Evolutionary conservation across 2,329 filamentous ascomycete genomes (phyloP), one percentile per base, ranked within the genome.

Genomic region (Amauroascus niger): DNA sequence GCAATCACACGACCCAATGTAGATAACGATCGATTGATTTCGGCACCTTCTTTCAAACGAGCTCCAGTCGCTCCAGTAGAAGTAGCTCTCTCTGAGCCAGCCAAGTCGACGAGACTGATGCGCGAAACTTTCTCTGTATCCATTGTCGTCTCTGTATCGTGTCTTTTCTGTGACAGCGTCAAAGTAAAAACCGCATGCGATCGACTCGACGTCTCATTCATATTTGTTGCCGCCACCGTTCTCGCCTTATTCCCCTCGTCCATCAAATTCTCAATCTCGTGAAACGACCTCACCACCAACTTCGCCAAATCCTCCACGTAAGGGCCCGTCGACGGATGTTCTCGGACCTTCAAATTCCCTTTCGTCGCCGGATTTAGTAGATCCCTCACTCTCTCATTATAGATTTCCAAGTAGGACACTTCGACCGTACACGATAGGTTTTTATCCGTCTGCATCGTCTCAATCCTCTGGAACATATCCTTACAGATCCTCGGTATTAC

Each of bases 171-270:
- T 0, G 89, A 95, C 45, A 98, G 76, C 65, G 91, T 97, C 52
- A 98, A 76, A 18, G 94, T 98, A 68, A 98, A 98, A 49, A 98
- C 94, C 39, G 93, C 93, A 70, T 98, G 93, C 67, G 91, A 97
- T 76, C 93, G 85, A 79, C 89, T 95, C 56, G 89, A 96, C 0
- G 94, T 98, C 71, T 97, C 93, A 76, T 98, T 98, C 93, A 98
- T 98, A 79, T 97, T 98, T 37, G 93, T 98, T 6, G 93, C 93
- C 2, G 93, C 93, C 37, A 98, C 93, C 0, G 93, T 98, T 76
- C 93, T 81, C 32, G 93, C 93, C 73, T 98, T 98, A 76, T 98
- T 98, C 64, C 93, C 93, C 72, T 97, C 91, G 67, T 98, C 93
- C 93, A 98, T 98, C 63, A 98, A 74, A 66, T 96, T 84, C 65